These are phyloP conservation scores for Cladosporium colombiae DNA, from an alignment of 2,329 filamentous ascomycete species.

Conservation along the genomic window DNA sequence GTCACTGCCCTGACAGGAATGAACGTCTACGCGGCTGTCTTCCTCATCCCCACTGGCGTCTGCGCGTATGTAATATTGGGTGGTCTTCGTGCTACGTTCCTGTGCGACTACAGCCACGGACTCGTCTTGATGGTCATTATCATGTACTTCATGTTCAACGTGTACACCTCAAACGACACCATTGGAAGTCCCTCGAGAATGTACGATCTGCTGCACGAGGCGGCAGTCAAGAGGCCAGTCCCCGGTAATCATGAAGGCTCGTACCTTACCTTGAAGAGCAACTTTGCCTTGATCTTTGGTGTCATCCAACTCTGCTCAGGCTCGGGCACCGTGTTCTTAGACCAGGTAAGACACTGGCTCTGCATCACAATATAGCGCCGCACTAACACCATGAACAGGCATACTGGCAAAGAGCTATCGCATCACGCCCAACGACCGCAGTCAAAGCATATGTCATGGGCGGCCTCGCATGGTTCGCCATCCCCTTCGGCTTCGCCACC, in stretches of 20 bases:
- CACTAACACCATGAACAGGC: constrained; percentile 39
- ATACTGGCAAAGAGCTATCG: constrained; percentile 51
- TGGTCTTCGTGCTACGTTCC: constrained; percentile 46
- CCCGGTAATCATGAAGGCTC: constrained; percentile 43
- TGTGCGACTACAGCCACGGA: constrained; percentile 44
- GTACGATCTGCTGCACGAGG: constrained; percentile 44
- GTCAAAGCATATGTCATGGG: constrained; percentile 44
- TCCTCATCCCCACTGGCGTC: constrained; percentile 45
- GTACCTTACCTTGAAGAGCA: constrained; percentile 41
- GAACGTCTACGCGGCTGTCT: constrained; percentile 49
- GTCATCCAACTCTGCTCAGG: constrained; percentile 45
- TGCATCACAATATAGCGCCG: neutral
- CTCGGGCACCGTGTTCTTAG: constrained; percentile 40
- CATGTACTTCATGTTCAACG: constrained; percentile 47
- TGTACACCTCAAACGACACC: constrained; percentile 42
- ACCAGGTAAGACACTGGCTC: constrained; percentile 32
- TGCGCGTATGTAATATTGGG: constrained; percentile 41
- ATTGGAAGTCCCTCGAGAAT: constrained; percentile 43
- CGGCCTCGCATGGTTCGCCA: constrained; percentile 52
- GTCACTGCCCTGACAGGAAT: constrained; percentile 47
- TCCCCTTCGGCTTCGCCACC: constrained; percentile 50
- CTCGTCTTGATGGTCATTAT: constrained; percentile 47
- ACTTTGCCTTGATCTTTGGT: constrained; percentile 42
- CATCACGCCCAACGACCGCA: constrained; percentile 40
- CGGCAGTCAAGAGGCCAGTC: constrained; percentile 40